These are phyloP conservation scores for Oenanthe sinensis DNA, from an alignment of 129 eudicot genomes.

Conservation along the genomic window DNA sequence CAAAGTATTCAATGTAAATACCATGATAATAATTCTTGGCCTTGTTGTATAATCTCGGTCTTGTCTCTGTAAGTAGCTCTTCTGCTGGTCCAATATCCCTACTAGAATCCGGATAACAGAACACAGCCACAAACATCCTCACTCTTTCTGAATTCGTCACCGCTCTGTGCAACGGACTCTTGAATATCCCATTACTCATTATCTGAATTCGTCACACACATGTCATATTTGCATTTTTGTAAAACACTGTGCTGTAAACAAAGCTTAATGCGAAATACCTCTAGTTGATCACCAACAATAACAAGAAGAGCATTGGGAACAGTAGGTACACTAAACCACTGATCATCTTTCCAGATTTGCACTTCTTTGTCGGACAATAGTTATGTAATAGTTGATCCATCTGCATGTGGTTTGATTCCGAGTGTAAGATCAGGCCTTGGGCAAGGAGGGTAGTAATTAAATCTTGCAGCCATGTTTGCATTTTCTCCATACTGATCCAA, in stretches of 20 bases:
- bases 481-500: conserved; percentile 36
- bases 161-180: conserved; percentile 56
- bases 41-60: conserved; percentile 33
- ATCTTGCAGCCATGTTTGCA: conserved; percentile 31
- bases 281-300: conserved; percentile 53
- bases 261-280: conserved; percentile 29
- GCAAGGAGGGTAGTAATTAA: conserved; percentile 57
- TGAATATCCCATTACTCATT: conserved; percentile 61
- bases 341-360: conserved; percentile 38
- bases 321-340: conserved; percentile 51
- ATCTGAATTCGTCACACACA: conserved; percentile 29
- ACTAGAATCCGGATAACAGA: conserved; percentile 35
- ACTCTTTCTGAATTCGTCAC: conserved; percentile 29
- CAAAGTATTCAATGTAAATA: conserved; percentile 24
- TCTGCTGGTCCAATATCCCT: conserved; percentile 45
- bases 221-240: neutral
- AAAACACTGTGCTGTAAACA: neutral
- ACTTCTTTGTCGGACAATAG: conserved; percentile 53
- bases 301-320: conserved; percentile 42
- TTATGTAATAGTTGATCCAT: conserved; percentile 36
- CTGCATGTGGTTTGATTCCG: conserved; percentile 54
- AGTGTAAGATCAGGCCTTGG: conserved; percentile 40
- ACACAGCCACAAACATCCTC: conserved; percentile 45
- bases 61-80: conserved; percentile 27
- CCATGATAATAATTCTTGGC: conserved; percentile 26